Percentiles rank a stretch among this genome's conserved stretches.
phyloP scores from a whole-genome alignment of 192 early-diverging fungal genomes.

The Endogone sp. region DNA sequence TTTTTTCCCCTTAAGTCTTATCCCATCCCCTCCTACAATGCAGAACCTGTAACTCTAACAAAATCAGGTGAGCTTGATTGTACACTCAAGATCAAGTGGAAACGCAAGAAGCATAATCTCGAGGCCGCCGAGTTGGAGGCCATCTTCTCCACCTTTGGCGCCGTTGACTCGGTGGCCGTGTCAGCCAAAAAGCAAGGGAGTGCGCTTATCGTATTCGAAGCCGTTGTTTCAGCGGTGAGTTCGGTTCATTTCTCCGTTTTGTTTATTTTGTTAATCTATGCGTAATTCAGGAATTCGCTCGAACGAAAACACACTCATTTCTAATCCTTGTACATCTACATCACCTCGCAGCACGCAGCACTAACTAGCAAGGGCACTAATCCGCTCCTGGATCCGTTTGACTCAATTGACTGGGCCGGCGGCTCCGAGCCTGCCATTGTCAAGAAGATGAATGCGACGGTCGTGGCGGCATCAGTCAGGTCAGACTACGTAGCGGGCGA shows the following conservation, averaged over 20 bases:
- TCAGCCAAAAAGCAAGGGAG: constrained; percentile 35
- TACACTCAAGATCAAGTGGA: constrained; percentile 47
- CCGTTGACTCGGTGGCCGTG: constrained; percentile 37
- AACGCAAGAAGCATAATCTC: constrained; percentile 37
- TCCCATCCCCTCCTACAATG: background rate
- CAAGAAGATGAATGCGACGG: constrained; percentile 8
- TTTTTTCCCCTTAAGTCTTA: background rate
- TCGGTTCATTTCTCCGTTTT: background rate
- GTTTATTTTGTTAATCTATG: background rate
- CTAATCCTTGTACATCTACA: background rate
- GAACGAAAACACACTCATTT: background rate
- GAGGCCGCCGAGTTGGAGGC: constrained; percentile 21
- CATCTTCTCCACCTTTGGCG: constrained; percentile 32
- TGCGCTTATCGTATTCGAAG: constrained; percentile 39
- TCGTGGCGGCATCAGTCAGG: background rate
- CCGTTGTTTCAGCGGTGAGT: constrained; percentile 44
- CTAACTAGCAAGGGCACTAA: constrained; percentile 33
- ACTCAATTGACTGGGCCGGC: constrained; percentile 39
- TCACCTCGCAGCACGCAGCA: constrained; percentile 27
- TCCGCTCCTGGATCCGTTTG: constrained; percentile 26
- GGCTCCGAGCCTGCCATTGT: constrained; percentile 36
- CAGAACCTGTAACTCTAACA: background rate
- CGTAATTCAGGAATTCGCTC: background rate
- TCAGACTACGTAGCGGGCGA: too few species aligned
- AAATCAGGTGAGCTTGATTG: constrained; percentile 36